These are phyloP conservation scores for Myrmaecium sp. DNA, from an alignment of 2,329 filamentous ascomycete genomes.

Conservation along the genomic window DNA sequence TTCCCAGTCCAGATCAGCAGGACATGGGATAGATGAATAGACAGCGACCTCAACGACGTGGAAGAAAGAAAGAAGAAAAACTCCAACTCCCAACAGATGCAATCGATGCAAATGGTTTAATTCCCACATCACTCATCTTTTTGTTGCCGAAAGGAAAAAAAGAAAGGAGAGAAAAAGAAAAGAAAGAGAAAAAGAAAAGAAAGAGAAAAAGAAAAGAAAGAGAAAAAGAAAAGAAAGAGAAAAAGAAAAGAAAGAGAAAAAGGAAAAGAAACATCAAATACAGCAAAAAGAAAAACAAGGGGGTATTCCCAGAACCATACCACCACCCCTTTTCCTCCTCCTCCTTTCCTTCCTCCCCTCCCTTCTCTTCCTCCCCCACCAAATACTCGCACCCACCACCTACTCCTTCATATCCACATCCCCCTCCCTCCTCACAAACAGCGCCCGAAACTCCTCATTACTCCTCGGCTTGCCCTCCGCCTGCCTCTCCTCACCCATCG, in stretches of 20 bases:
- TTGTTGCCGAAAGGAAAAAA: no score
- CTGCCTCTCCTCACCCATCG: constrained; percentile 11
- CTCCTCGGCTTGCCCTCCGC: constrained; percentile 24
- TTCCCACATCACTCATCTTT: no score
- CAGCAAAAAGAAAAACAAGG: constrained; percentile 1
- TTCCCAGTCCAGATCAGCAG: no score
- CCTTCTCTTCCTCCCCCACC: constrained; percentile 10
- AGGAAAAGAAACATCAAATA: neutral
- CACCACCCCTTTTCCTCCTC: neutral
- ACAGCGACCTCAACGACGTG: no score
- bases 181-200: constrained; percentile 3
- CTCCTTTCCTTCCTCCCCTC: constrained; percentile 9
- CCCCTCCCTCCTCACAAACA: constrained; percentile 29
- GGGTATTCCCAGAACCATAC: constrained; percentile 4
- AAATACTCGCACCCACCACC: neutral
- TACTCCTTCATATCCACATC: constrained; percentile 2
- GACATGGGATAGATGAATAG: no score
- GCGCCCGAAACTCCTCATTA: constrained; percentile 40
- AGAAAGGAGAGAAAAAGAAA: no score
- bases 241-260: constrained; percentile 2
- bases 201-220: constrained; percentile 5
- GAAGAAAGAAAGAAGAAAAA: no score
- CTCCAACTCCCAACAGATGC: no score
- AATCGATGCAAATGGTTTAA: no score
- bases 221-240: constrained; percentile 9